Conservation (phyloP, 257 asterid species). For the Orobanche coerulescens region DNA sequence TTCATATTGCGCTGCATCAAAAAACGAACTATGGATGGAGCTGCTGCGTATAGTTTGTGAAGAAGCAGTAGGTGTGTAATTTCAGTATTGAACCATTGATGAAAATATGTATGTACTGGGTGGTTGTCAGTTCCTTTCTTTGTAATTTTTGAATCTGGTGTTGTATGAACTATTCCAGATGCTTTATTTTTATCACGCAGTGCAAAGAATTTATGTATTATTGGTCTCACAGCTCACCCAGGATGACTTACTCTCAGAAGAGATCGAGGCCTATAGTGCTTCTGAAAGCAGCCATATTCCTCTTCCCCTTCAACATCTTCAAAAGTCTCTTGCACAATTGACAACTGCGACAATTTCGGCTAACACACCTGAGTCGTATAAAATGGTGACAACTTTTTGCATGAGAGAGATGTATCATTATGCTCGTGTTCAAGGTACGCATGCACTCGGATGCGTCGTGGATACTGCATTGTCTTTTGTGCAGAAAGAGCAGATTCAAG, state of each 20-base stretch:
- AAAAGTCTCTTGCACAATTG: constrained; percentile 33
- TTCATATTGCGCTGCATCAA: background rate
- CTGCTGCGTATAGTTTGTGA: background rate
- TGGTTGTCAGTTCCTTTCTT: background rate
- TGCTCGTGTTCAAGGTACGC: constrained; percentile 81
- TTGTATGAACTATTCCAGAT: constrained; percentile 20
- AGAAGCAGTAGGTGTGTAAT: background rate
- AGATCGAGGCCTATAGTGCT: constrained; percentile 46
- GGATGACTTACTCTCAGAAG: constrained; percentile 63
- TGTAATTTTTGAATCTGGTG: constrained; percentile 13
- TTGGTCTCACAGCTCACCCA: constrained; percentile 60
- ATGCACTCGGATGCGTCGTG: constrained; percentile 57
- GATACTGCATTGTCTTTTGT: constrained; percentile 70
- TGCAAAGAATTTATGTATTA: constrained; percentile 15
- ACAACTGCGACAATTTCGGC: constrained; percentile 35
- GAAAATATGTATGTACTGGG: background rate
- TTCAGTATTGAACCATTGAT: background rate
- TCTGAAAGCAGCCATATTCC: constrained; percentile 53
- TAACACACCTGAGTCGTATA: constrained; percentile 29
- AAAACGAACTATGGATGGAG: background rate
- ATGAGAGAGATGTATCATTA: constrained; percentile 78
- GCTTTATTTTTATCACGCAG: constrained; percentile 17
- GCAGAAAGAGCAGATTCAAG: constrained; percentile 68
- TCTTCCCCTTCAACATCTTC: constrained; percentile 64
- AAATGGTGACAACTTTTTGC: constrained; percentile 49